Evolutionary conservation across 371 early-diverging fungal species (phyloP), one percentile per base, ranked within the genome.

Genomic region (Polyrhizophydium stewartii): DNA sequence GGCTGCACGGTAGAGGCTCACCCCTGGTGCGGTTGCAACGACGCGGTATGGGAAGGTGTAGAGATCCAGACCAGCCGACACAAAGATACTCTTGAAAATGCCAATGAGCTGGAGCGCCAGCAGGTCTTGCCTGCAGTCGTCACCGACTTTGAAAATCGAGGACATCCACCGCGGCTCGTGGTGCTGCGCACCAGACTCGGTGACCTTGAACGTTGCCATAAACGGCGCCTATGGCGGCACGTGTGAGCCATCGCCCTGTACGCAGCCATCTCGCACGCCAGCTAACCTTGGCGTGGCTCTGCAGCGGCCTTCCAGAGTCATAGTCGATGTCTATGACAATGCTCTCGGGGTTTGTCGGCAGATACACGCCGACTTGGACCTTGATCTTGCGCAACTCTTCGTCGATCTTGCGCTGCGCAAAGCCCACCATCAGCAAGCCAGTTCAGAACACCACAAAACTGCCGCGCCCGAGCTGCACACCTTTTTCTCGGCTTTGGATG

Each of bases 91-190:
- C 63, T 98, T 96, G 82, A 99, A 97, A 27, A 98, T 87, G 0
- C 93, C 89, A 69, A 99, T 98, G 67, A 99, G 75, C 76, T 99
- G 99, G 41, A 99, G 76, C 0, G 99, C 98, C 47, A 99, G 82
- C 40, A 98, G 91, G 67, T 99, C 99, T 74, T 99, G 99, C 38
- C 99, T 90, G 80, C 99, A 97, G 75, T 97, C 97, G 62, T 97
- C 98, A 52, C 98, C 98, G 58, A 97, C 97, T 81, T 99, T 99
- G 85, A 99, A 99, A 64, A 99, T 99, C 13, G 97, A 93, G 1
- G 91, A 86, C 66, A 92, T 89, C 73, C 82, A 78, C 5, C 60
- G 58, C 3, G 63, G 28, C 63, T 70, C 49, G 22, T 27, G 57
- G 51, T 43, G 33, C 43, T 35, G 55, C 47, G 22, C 28, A 10